Percentiles rank a stretch among this genome's conserved stretches.
Conservation (phyloP, 192 early-diverging fungal genomes). For the Umbelopsis isabellina region DNA sequence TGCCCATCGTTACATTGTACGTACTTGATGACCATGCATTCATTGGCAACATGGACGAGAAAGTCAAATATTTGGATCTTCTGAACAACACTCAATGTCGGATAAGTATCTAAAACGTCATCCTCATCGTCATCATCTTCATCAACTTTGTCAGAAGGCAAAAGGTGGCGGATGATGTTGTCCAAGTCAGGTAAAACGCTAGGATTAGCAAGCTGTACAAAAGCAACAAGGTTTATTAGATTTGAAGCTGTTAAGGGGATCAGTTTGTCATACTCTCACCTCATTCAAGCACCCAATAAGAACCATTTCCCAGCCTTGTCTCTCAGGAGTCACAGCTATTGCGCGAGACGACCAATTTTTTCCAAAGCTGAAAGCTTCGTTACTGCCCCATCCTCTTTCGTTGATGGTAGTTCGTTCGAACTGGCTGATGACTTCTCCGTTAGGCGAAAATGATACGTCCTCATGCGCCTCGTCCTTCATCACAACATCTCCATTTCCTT, state of each 20-base stretch:
- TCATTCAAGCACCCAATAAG: conserved; percentile 58
- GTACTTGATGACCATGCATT: conserved; percentile 59
- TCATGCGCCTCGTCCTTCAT: conserved; percentile 2
- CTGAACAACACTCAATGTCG: conserved; percentile 44
- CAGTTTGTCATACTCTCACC: conserved; percentile 28
- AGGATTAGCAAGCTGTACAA: conserved; percentile 46
- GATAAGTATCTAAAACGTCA: conserved; percentile 47
- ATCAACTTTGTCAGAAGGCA: conserved; percentile 39
- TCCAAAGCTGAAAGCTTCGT: conserved; percentile 43
- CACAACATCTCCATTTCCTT: neutral
- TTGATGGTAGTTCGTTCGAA: neutral
- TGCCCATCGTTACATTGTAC: neutral
- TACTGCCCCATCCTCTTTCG: conserved; percentile 40
- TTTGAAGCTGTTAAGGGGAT: neutral
- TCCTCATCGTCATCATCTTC: conserved; percentile 39
- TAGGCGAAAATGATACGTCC: conserved; percentile 3
- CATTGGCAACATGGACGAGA: conserved; percentile 59
- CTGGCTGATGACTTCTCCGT: conserved; percentile 8
- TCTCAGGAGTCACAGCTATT: conserved; percentile 30
- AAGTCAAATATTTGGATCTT: conserved; percentile 70
- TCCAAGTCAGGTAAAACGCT: conserved; percentile 48
- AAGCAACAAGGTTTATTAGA: neutral
- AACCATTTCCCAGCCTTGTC: conserved; percentile 54
- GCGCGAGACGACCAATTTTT: conserved; percentile 48
- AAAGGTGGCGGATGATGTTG: conserved; percentile 48